Conservation (phyloP, 1,284 basidiomycete species). For the Kalmanozyma brasiliensis region DNA sequence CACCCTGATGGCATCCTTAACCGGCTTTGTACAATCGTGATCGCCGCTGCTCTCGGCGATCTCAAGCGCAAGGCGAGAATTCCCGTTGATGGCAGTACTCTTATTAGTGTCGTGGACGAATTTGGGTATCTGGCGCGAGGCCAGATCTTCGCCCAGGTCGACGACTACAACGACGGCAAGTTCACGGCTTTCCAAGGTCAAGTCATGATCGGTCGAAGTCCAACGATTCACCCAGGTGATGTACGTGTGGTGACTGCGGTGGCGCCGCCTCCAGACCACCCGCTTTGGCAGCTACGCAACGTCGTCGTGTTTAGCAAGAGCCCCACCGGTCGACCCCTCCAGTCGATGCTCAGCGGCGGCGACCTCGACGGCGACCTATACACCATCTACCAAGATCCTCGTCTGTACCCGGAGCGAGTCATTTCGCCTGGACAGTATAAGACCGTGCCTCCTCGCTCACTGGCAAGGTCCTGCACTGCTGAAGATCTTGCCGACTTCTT, state of each 20-base stretch:
- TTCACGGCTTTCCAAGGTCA: slow-evolving; percentile 25
- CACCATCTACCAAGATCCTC: slow-evolving; percentile 70
- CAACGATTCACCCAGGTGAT: slow-evolving; percentile 50
- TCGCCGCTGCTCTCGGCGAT: slow-evolving; percentile 34
- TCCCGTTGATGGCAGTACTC: slow-evolving; percentile 18
- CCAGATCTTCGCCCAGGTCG: slow-evolving; percentile 44
- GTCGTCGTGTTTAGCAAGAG: slow-evolving; percentile 43
- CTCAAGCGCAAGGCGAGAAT: slow-evolving; percentile 40
- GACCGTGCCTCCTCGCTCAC: slow-evolving; percentile 71
- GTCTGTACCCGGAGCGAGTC: slow-evolving; percentile 72
- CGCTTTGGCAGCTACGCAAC: slow-evolving; percentile 40
- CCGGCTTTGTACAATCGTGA: slow-evolving; percentile 26
- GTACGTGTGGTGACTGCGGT: slow-evolving; percentile 39
- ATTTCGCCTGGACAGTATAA: slow-evolving; percentile 73
- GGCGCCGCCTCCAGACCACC: slow-evolving; percentile 29
- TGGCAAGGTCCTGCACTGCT: slow-evolving; percentile 73
- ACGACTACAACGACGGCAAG: slow-evolving; percentile 10
- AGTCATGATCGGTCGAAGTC: slow-evolving; percentile 47
- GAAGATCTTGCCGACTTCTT: slow-evolving; percentile 79
- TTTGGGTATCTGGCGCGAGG: slow-evolving; percentile 23
- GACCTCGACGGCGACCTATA: slow-evolving; percentile 59
- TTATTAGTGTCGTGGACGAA: slow-evolving; percentile 46
- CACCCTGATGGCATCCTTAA: slow-evolving; percentile 17
- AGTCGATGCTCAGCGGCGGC: slow-evolving; percentile 44
- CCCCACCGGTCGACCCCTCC: slow-evolving; percentile 23